Base-by-base conservation (phyloP, 176 grass and related monocot genomes). In the Phoenix roebelenii region DNA sequence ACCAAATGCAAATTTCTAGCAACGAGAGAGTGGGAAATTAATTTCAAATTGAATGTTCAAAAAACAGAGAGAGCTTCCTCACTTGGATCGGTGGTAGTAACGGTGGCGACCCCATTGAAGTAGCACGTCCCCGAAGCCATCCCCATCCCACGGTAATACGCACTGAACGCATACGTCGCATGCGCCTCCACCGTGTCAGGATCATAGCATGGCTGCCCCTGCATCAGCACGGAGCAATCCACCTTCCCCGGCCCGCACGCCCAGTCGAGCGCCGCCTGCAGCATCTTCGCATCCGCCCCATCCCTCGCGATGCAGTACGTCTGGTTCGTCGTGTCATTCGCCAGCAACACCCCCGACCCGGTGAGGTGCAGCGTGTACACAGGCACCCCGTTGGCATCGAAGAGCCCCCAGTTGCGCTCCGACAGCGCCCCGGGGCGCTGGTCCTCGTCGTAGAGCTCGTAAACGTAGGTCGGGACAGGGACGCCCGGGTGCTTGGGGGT, bases 361-460 rank as follows among this genome's bases (percentile, higher is more conserved):
- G 87, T 77, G 7, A 96, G 63, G 61, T 96, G 92, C 55, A 96
- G 87, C 9, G 87, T 66, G 80, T 96, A 96, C 15, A 84, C 83
- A 0, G 92, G 92, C 23, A 96, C n/a, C 54, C 92, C 92, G 18
- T 72, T 90, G 62, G 74, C 83, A 67, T 96, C 81, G 26, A 96
- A 96, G 19, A 96, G 68, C 2, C 92, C 92, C 92, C 92, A 96
- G 55, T 73, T 88, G 65, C 80, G 90, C 76, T 96, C 92, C 0
- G 92, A 96, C 16, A 79, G 30, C 1, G 80, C 74, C 1, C 92
- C 92, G 0, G 87, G 81, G 0, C 81, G 71, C 4, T 85, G 77
- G 77, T 90, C 92, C 86, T 96, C 92, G 22, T 96, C 92, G 59
- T 96, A 96, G 1, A 96, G 79, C 68, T 96, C 92, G 22, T 96